Conservation (phyloP, 305 asterid genomes). For the Rubia peregrina region DNA sequence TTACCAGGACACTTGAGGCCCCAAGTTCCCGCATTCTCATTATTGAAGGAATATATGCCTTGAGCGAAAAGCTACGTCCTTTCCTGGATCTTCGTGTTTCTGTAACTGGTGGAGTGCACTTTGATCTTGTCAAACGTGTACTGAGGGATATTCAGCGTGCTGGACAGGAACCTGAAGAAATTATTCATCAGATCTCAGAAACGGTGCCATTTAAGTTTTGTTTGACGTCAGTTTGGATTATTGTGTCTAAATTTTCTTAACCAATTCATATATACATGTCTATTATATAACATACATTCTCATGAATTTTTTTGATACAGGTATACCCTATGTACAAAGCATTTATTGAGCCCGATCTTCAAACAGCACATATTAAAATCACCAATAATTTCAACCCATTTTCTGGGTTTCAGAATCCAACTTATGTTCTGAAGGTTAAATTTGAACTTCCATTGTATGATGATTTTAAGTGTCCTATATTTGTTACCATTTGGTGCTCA, state of each 20-base stretch:
- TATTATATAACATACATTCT: background rate
- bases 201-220: conserved; percentile 40
- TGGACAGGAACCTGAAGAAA: conserved; percentile 99
- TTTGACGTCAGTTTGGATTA: conserved; percentile 7
- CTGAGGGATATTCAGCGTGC: conserved; percentile 96
- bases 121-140: conserved; percentile 96
- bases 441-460: conserved; percentile 18
- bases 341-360: conserved; percentile 91
- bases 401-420: conserved; percentile 94
- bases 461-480: conserved; percentile 8
- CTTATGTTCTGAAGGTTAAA: conserved; percentile 75
- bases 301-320: conserved; percentile 34
- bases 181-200: conserved; percentile 95
- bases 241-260: background rate
- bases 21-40: conserved; percentile 83
- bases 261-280: background rate
- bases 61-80: conserved; percentile 86
- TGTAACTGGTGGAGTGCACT: conserved; percentile 98
- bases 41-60: conserved; percentile 93
- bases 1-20: conserved; percentile 72
- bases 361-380: conserved; percentile 95
- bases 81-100: conserved; percentile 89
- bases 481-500: conserved; percentile 15
- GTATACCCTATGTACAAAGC: conserved; percentile 99
- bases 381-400: conserved; percentile 93